Base-by-base conservation (phyloP, 2,329 filamentous ascomycete species). In the Pseudocercospora macadamiae region DNA sequence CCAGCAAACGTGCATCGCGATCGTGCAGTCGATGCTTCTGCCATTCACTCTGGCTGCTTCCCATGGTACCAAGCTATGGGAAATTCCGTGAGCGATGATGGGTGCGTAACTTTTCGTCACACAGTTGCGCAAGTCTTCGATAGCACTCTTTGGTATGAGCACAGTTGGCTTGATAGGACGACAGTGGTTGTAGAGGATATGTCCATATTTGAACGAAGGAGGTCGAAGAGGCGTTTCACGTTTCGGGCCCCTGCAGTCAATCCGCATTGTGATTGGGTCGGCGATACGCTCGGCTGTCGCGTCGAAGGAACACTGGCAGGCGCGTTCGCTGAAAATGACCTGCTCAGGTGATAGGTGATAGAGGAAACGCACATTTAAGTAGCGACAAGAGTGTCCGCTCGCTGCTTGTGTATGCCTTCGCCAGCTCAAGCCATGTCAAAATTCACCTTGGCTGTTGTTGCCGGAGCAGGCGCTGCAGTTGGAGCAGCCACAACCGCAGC, bases 401-500 rank as follows among this genome's bases (percentile, higher is more conserved):
- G 51, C 51, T 53, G 34, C 51, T 53, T 21, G 52, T 57, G 53
- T 8, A 60, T 60, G 57, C 47, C 61, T 47, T n/a, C 55, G 21
- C 51, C 55, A 21, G 44, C 47, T 30, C 37, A 57, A 47, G 34
- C 54, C 58, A 82, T 82, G 80, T 81, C 79, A 14, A 82, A 82
- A 67, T 72, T 78, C 65, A 81, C 79, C 14, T 70, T 82, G 55
- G 80, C 77, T 19, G 70, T 81, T 60, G 76, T 81, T 51, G 80
- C 79, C 16, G 80, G 77, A 36, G 76, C 77, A 45, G 73, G 78
- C 58, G 80, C 79, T 30, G 79, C 76, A 23, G 74, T 78, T 12
- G 80, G 79, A 39, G 79, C 79, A 60, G 79, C 77, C 66, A 76
- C 76, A 30, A 81, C 79, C 39, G 79, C 79, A 55, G 79, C 75